These are phyloP conservation scores for Apiosordaria backusii DNA, from an alignment of 495 filamentous ascomycete species.

Conservation along the genomic window DNA sequence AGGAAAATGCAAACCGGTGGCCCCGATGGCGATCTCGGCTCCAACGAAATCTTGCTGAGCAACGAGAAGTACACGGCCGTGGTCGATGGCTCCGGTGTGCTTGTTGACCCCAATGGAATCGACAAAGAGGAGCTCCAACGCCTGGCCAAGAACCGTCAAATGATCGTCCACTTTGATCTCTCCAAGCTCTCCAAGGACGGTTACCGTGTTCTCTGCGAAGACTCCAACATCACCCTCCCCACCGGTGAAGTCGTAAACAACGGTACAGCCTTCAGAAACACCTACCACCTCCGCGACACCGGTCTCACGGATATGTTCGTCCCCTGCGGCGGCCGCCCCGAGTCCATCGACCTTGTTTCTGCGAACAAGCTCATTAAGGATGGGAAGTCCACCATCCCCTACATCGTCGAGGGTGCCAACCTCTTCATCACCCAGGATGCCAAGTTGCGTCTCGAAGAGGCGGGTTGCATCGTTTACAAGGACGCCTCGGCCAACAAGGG, in stretches of 20 bases:
- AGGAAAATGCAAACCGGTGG: conserved; percentile 96
- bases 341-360: conserved; percentile 89
- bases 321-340: conserved; percentile 92
- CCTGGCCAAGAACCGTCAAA: conserved; percentile 79
- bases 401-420: conserved; percentile 97
- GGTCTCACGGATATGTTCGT: conserved; percentile 84
- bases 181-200: conserved; percentile 82
- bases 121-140: conserved; percentile 78
- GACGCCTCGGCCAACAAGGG: conserved; percentile 99
- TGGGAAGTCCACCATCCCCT: conserved; percentile 80
- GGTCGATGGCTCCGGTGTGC: conserved; percentile 91
- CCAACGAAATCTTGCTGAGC: conserved; percentile 93
- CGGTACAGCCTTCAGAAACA: conserved; percentile 94
- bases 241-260: conserved; percentile 83
- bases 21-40: conserved; percentile 93
- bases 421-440: conserved; percentile 98
- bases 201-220: conserved; percentile 90
- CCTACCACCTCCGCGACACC: conserved; percentile 80
- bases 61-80: conserved; percentile 92
- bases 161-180: conserved; percentile 84
- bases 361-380: conserved; percentile 81
- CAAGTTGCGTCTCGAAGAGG: conserved; percentile 89
- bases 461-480: conserved; percentile 92
- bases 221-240: conserved; percentile 79
- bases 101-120: conserved; percentile 87